These are phyloP conservation scores for Aspergillus heteromorphus DNA, from an alignment of 495 filamentous ascomycete genomes.

Conservation along the genomic window DNA sequence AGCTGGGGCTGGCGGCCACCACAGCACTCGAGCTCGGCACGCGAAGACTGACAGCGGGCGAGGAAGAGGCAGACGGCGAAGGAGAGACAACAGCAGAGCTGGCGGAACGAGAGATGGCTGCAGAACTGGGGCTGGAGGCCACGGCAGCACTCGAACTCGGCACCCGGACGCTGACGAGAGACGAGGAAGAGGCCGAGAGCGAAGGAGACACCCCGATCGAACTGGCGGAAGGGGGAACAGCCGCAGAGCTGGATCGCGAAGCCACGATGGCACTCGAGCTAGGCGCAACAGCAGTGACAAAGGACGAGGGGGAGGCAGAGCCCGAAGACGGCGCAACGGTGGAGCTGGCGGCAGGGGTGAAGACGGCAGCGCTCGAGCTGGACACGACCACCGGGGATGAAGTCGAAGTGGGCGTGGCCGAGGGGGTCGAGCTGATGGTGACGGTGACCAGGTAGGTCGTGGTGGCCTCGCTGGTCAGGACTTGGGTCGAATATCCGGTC, in stretches of 20 bases:
- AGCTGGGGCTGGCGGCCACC: background rate
- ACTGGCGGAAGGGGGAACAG: background rate
- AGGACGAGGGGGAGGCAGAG: no score
- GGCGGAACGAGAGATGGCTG: background rate
- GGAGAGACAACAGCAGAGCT: background rate
- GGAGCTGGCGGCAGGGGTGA: background rate
- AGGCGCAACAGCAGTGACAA: no score
- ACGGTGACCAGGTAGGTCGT: background rate
- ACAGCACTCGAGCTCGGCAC: background rate
- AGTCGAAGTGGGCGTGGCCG: background rate
- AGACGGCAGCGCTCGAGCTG: background rate
- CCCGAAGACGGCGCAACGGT: background rate
- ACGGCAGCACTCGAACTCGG: background rate
- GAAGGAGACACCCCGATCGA: background rate
- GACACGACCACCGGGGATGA: background rate
- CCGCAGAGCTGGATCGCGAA: background rate
- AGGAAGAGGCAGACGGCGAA: background rate
- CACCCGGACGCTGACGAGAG: no score
- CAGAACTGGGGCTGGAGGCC: background rate
- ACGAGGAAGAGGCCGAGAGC: no score
- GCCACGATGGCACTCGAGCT: background rate
- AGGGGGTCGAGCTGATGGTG: background rate
- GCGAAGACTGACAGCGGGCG: background rate
- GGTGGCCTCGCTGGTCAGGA: background rate
- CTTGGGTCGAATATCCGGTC: background rate